Conservation (phyloP, 345 rosid species). For the Eutrema japonicum region DNA sequence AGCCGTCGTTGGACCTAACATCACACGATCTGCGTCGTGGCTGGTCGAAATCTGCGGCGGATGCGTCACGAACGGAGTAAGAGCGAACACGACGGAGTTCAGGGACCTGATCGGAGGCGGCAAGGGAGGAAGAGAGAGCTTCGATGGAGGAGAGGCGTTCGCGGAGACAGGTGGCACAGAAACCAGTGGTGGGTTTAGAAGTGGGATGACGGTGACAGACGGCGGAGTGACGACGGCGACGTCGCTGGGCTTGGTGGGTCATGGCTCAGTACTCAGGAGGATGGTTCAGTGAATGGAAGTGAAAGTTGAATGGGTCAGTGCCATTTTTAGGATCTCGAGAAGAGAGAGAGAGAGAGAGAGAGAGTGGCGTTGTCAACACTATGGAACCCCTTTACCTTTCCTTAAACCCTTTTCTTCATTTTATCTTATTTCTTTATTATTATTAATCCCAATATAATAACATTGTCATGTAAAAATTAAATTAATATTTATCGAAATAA, state of each 20-base stretch:
- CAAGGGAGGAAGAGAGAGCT: slow-evolving; percentile 40
- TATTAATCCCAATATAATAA: neutral
- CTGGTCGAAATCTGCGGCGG: slow-evolving; percentile 41
- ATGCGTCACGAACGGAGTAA: slow-evolving; percentile 33
- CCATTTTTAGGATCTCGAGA: slow-evolving; percentile 39
- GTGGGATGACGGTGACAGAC: slow-evolving; percentile 72
- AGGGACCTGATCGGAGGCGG: slow-evolving; percentile 12
- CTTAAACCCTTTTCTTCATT: slow-evolving; percentile 31
- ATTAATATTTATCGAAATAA: too few relatives aligned
- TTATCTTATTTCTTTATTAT: neutral
- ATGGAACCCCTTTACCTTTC: slow-evolving; percentile 1
- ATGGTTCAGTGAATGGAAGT: slow-evolving; percentile 31
- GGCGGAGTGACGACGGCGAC: slow-evolving; percentile 54
- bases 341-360: slow-evolving; percentile 15
- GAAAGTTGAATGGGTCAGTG: slow-evolving; percentile 26
- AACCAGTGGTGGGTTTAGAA: slow-evolving; percentile 57
- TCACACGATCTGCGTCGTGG: slow-evolving; percentile 68
- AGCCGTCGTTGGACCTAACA: slow-evolving; percentile 33
- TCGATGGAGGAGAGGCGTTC: slow-evolving; percentile 77
- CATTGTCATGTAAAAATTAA: too few relatives aligned
- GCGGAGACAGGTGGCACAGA: slow-evolving; percentile 75
- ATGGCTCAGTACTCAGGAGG: slow-evolving; percentile 40
- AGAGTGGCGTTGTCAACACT: slow-evolving; percentile 38
- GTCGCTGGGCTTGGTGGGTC: slow-evolving; percentile 45
- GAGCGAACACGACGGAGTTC: slow-evolving; percentile 44